Percentiles rank a stretch among this genome's conserved stretches.
Evolutionary conservation across 257 asterid species (phyloP).

Genomic region (Oldenlandia corymbosa): DNA sequence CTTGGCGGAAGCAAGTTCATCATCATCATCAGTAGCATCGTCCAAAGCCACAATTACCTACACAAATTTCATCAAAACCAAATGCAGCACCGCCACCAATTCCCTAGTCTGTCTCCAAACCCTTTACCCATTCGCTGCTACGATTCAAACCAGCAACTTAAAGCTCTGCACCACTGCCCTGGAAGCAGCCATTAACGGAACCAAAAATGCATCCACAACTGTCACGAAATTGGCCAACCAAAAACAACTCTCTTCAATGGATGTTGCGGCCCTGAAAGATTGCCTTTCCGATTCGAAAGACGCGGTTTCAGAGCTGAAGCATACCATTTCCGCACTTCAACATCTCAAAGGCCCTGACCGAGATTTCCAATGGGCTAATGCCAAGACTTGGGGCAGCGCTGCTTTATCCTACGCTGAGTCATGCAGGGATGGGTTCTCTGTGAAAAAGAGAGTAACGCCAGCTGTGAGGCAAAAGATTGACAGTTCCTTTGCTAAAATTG

Average conservation of each 20-base stretch:
- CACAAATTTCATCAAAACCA: constrained; percentile 33
- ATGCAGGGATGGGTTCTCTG: constrained; percentile 47
- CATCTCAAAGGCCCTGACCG: constrained; percentile 33
- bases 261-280: constrained; percentile 40
- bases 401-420: constrained; percentile 72
- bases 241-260: constrained; percentile 29
- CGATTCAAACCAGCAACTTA: constrained; percentile 33
- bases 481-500: constrained; percentile 22
- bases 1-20: constrained; percentile 10
- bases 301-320: constrained; percentile 50
- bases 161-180: constrained; percentile 55
- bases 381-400: constrained; percentile 72
- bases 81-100: constrained; percentile 51
- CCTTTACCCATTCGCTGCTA: constrained; percentile 49
- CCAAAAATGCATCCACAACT: constrained; percentile 30
- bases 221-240: constrained; percentile 21
- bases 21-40: neutral
- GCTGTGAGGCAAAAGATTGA: constrained; percentile 33
- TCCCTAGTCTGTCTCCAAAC: constrained; percentile 42
- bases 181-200: constrained; percentile 32
- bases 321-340: constrained; percentile 41
- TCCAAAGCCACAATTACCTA: neutral
- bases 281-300: constrained; percentile 60
- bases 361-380: constrained; percentile 51
- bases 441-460: constrained; percentile 21